phyloP scores from a whole-genome alignment of 352 stramenopile species.

The Ophiocytium majus region DNA sequence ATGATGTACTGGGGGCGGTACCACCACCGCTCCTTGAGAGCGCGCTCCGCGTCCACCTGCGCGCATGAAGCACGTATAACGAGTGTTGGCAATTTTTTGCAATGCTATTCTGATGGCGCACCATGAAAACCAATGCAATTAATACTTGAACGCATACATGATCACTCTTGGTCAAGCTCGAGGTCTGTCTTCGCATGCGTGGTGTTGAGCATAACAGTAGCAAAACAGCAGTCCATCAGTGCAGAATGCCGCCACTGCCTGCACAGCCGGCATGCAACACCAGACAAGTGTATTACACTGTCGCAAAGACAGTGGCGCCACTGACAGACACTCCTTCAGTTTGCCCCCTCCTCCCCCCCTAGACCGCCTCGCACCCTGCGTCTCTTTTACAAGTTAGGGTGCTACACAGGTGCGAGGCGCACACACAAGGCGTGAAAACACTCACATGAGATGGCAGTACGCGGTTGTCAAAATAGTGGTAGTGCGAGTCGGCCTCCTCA shows the following conservation, averaged over 20 bases:
- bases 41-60: constrained; percentile 65
- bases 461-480: constrained; percentile 86
- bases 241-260: too few species aligned
- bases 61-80: not conserved
- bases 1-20: constrained; percentile 85
- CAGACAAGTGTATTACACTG: too few species aligned
- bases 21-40: constrained; percentile 76
- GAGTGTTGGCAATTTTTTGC: not conserved
- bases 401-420: not conserved
- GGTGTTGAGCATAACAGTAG: not conserved
- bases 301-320: too few species aligned
- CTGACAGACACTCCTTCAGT: too few species aligned
- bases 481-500: constrained; percentile 71
- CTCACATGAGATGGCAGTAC: constrained; percentile 70
- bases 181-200: not conserved
- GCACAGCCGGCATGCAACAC: not conserved
- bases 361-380: not conserved
- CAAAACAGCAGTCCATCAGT: too few species aligned
- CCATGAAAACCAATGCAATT: not conserved
- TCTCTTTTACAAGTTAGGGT: not conserved
- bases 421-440: not conserved
- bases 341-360: too few species aligned
- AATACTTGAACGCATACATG: not conserved
- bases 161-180: not conserved
- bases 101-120: not conserved